phyloP scores from a whole-genome alignment of 768 basidiomycete species.

The Hydnum rufescens region DNA sequence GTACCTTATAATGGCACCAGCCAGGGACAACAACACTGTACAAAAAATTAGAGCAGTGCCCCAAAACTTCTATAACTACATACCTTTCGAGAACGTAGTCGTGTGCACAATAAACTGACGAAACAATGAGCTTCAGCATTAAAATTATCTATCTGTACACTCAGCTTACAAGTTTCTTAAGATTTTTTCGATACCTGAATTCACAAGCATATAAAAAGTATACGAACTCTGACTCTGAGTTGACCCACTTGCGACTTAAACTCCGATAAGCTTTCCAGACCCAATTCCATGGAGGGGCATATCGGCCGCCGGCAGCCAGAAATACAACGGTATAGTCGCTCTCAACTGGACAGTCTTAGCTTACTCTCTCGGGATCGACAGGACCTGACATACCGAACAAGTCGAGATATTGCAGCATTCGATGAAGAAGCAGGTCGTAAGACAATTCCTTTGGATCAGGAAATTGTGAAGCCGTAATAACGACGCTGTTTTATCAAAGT shows the following conservation, averaged over 20 bases:
- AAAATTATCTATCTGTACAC: not conserved
- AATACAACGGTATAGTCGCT: conserved; percentile 78
- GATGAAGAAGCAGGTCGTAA: conserved; percentile 50
- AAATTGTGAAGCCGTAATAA: conserved; percentile 62
- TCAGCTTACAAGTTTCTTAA: conserved; percentile 51
- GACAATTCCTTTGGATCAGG: conserved; percentile 60
- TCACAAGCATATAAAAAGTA: not conserved
- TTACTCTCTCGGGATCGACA: conserved; percentile 7
- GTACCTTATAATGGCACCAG: conserved; percentile 75
- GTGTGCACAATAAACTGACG: conserved; percentile 68
- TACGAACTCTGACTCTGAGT: not conserved
- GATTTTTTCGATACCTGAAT: conserved; percentile 52
- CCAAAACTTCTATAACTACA: conserved; percentile 11
- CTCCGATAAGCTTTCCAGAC: conserved; percentile 79
- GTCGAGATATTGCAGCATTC: conserved; percentile 24
- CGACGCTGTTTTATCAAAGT: conserved; percentile 40
- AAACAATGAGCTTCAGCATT: not conserved
- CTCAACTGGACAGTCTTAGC: conserved; percentile 70
- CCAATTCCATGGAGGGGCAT: conserved; percentile 76
- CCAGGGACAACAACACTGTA: conserved; percentile 72
- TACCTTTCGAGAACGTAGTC: conserved; percentile 75
- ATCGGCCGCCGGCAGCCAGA: conserved; percentile 57
- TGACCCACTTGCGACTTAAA: conserved; percentile 36
- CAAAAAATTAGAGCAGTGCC: not conserved
- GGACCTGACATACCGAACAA: conserved; percentile 4